Percentiles rank a stretch among this genome's conserved stretches.
phyloP scores from a whole-genome alignment of 2,329 filamentous ascomycete genomes.

The Seiridium unicorne region DNA sequence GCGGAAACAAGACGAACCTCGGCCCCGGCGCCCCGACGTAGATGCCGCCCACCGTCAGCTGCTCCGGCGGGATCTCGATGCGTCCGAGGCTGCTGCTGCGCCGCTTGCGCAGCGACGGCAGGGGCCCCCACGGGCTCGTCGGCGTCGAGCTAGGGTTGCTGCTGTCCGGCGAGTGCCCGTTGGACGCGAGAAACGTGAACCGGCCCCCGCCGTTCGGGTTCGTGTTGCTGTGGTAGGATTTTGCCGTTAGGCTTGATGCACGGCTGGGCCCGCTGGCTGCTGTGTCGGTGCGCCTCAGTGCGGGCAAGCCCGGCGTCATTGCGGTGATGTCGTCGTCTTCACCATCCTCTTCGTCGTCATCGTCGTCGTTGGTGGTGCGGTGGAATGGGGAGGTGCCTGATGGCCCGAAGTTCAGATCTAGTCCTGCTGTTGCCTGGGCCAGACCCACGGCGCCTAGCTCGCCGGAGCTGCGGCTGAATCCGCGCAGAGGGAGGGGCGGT shows the following conservation, averaged over 20 bases:
- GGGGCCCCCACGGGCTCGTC: not conserved
- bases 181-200: not conserved
- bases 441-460: not conserved
- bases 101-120: not conserved
- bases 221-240: not conserved
- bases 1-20: constrained; percentile 1
- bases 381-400: not conserved
- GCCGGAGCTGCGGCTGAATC: not conserved
- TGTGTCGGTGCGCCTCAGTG: not conserved
- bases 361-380: not conserved
- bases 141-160: not conserved
- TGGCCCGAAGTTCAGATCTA: not conserved
- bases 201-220: constrained; percentile 1
- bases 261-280: not conserved
- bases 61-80: not conserved
- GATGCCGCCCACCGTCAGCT: not conserved
- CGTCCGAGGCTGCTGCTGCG: not conserved
- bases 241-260: not conserved
- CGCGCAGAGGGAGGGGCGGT: not conserved
- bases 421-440: not conserved
- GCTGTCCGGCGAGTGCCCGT: not conserved
- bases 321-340: not conserved
- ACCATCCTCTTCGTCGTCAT: not conserved
- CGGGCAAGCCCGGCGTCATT: not conserved
- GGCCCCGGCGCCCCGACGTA: not conserved